Conservation (phyloP, 805 yeast genomes). For the Kodamaea hsintzibuensis region DNA sequence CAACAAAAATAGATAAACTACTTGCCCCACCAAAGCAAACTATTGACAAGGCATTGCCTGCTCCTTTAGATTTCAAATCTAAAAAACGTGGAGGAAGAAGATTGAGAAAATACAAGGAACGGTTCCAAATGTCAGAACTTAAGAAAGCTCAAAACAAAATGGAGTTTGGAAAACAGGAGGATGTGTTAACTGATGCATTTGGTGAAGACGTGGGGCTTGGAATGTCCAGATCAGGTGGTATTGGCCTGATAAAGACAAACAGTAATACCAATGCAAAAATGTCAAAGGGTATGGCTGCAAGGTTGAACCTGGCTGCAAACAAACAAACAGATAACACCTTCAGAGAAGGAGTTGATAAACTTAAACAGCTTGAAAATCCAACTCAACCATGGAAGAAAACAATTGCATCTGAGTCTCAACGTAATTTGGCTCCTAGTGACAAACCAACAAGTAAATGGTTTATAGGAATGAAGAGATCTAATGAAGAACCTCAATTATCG, state of each 20-base stretch:
- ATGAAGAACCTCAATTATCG: neutral
- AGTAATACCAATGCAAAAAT: slow-evolving; percentile 56
- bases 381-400: neutral
- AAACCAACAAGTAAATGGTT: slow-evolving; percentile 20
- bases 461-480: slow-evolving; percentile 20
- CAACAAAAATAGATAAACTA: slow-evolving; percentile 64
- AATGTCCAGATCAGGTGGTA: slow-evolving; percentile 49
- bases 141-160: slow-evolving; percentile 82
- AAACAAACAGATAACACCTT: slow-evolving; percentile 15
- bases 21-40: slow-evolving; percentile 73
- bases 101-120: slow-evolving; percentile 76
- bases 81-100: slow-evolving; percentile 87
- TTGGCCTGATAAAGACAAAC: slow-evolving; percentile 35
- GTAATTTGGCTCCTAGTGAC: neutral
- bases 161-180: slow-evolving; percentile 78
- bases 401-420: neutral
- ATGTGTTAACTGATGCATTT: slow-evolving; percentile 56
- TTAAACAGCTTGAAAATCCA: neutral
- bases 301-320: slow-evolving; percentile 33
- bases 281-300: slow-evolving; percentile 58
- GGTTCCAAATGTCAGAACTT: slow-evolving; percentile 76
- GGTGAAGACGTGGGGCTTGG: slow-evolving; percentile 88
- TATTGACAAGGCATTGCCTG: slow-evolving; percentile 63
- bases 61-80: slow-evolving; percentile 73
- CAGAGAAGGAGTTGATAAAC: slow-evolving; percentile 5